phyloP scores from a whole-genome alignment of 129 eudicot genomes.

The Flaveria robusta region DNA sequence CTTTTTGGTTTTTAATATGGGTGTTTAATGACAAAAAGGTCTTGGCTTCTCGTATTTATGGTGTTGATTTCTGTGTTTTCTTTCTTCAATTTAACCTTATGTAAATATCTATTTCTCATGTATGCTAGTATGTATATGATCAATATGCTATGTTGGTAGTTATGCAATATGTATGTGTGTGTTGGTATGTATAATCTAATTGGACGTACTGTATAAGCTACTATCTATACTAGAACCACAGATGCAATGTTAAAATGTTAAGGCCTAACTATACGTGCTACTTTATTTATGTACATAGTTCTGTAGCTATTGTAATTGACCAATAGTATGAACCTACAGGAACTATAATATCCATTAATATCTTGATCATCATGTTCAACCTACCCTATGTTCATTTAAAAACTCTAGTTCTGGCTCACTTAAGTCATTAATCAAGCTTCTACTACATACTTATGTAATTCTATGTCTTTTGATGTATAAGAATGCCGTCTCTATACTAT shows the following conservation, averaged over 20 bases:
- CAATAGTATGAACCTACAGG: not conserved
- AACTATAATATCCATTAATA: not conserved
- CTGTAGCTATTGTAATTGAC: not conserved
- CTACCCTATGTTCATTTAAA: not conserved
- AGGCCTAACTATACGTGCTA: not conserved
- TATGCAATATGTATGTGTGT: not conserved
- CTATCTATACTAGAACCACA: not conserved
- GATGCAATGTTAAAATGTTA: not conserved
- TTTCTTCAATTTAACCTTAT: not conserved
- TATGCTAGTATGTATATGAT: not conserved
- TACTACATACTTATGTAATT: not conserved
- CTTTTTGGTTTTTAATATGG: not conserved
- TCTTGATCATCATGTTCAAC: not conserved
- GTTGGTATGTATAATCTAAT: not conserved
- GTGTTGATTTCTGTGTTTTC: not conserved
- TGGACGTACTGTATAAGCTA: not conserved
- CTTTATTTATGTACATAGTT: not conserved
- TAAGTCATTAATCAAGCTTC: not conserved
- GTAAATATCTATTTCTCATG: not conserved
- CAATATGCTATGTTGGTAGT: not conserved
- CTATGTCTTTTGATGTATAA: not conserved
- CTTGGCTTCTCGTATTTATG: not conserved
- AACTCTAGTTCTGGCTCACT: not conserved
- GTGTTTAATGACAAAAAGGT: not conserved
- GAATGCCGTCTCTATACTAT: not conserved